Conservation (phyloP, 371 early-diverging fungal species). For the Mortierella sp. region DNA sequence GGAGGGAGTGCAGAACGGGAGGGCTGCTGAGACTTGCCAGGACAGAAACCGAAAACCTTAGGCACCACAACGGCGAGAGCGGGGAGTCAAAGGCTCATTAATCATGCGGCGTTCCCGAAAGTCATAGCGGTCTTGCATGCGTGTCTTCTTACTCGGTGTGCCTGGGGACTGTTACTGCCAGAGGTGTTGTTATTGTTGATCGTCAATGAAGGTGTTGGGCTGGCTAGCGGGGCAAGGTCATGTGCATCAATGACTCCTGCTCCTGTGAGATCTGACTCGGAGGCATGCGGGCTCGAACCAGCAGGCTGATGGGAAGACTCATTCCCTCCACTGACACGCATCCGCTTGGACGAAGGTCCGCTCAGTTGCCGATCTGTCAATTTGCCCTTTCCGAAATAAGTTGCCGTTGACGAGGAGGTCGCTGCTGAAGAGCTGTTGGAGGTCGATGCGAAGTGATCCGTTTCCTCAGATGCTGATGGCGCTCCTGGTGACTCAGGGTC, state of each 20-base stretch:
- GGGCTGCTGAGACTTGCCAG: too few species aligned
- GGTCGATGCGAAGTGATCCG: not conserved
- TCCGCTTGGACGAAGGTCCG: constrained; percentile 37
- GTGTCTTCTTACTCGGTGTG: constrained; percentile 10
- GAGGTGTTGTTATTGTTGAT: not conserved
- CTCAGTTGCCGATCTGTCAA: constrained; percentile 42
- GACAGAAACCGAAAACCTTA: not conserved
- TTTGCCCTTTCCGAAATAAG: constrained; percentile 47
- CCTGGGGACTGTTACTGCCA: not conserved
- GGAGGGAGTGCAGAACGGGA: not conserved
- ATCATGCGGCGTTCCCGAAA: constrained; percentile 51
- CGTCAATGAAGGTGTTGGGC: not conserved
- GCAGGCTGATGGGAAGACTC: constrained; percentile 14
- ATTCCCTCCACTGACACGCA: constrained; percentile 1
- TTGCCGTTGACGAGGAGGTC: constrained; percentile 3
- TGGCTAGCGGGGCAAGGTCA: not conserved
- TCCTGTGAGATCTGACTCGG: not conserved
- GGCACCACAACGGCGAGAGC: constrained; percentile 27
- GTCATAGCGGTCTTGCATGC: constrained; percentile 36
- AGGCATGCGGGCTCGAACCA: not conserved
- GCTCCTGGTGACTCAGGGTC: constrained; percentile 35
- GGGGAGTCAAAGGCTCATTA: constrained; percentile 29
- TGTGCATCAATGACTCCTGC: not conserved
- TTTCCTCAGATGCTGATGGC: constrained; percentile 5
- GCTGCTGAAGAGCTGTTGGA: not conserved